Conservation (phyloP, 345 rosid species). For the Iberis pinnata region DNA sequence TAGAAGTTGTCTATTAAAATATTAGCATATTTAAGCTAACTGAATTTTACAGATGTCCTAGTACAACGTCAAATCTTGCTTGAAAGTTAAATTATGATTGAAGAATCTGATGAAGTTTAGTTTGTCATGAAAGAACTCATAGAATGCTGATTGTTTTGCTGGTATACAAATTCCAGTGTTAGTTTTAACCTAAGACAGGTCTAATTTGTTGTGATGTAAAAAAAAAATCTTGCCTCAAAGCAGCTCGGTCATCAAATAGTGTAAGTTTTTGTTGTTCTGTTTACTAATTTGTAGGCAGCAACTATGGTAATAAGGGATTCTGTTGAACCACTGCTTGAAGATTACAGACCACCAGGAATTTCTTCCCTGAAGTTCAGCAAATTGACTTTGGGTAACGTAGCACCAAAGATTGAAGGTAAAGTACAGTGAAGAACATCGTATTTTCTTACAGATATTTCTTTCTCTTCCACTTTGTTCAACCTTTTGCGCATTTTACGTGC, state of each 20-base stretch:
- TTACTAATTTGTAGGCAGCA: constrained; percentile 64
- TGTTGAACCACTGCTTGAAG: constrained; percentile 94
- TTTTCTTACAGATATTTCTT: constrained; percentile 1
- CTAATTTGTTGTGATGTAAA: constrained; percentile 6
- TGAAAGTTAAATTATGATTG: neutral
- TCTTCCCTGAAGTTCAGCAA: constrained; percentile 86
- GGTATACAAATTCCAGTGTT: constrained; percentile 13
- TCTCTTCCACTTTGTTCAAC: constrained; percentile 5
- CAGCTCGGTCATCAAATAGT: constrained; percentile 5
- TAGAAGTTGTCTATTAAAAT: constrained; percentile 5
- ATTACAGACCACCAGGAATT: constrained; percentile 92
- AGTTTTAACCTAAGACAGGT: neutral
- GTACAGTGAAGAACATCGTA: neutral
- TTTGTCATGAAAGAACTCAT: constrained; percentile 4
- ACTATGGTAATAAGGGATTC: constrained; percentile 82
- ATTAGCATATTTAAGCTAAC: neutral
- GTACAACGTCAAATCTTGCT: constrained; percentile 7
- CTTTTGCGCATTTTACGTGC: neutral
- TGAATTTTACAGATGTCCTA: neutral
- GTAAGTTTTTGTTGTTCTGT: constrained; percentile 19
- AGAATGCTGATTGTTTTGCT: constrained; percentile 2
- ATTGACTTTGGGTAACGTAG: constrained; percentile 83
- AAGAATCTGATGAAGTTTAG: constrained; percentile 9
- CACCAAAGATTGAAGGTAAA: constrained; percentile 97
- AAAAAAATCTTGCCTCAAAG: neutral